These are phyloP conservation scores for Yamadazyma taylorii DNA, from an alignment of 1,139 yeast genomes.

Conservation along the genomic window DNA sequence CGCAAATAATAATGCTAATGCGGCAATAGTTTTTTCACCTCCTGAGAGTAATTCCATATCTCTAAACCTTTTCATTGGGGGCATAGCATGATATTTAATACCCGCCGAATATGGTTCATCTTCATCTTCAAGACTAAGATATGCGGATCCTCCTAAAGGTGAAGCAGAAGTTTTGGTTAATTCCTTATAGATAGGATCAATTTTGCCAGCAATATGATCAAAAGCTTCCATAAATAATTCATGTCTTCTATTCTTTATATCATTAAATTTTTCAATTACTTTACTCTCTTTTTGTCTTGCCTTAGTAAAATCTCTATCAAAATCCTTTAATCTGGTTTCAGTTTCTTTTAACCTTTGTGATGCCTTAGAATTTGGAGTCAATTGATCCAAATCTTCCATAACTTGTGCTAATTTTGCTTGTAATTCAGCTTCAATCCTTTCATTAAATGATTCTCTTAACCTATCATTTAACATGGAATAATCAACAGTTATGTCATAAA, in stretches of 20 bases:
- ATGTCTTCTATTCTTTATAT: conserved; percentile 58
- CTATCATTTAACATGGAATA: conserved; percentile 49
- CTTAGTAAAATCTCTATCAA: conserved; percentile 64
- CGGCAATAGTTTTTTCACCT: conserved; percentile 97
- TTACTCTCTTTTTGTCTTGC: conserved; percentile 64
- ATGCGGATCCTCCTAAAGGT: conserved; percentile 91
- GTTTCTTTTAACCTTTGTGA: conserved; percentile 73
- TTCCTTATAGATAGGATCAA: conserved; percentile 85
- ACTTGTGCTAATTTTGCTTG: conserved; percentile 33
- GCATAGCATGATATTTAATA: conserved; percentile 90
- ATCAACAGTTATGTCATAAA: conserved; percentile 55
- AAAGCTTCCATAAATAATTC: conserved; percentile 70
- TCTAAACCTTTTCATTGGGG: conserved; percentile 90
- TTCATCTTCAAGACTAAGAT: conserved; percentile 80
- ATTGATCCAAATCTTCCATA: conserved; percentile 50
- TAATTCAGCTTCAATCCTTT: conserved; percentile 50
- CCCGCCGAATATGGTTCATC: conserved; percentile 88
- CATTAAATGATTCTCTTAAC: conserved; percentile 37
- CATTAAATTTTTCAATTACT: conserved; percentile 57
- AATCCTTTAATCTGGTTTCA: conserved; percentile 55
- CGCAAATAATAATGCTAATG: conserved; percentile 87
- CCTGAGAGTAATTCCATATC: conserved; percentile 95
- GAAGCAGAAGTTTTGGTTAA: conserved; percentile 68
- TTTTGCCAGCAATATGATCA: conserved; percentile 67
- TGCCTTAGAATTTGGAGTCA: conserved; percentile 83